Conservation (phyloP, 2,329 filamentous ascomycete genomes). For the Samsoniella hepiali region DNA sequence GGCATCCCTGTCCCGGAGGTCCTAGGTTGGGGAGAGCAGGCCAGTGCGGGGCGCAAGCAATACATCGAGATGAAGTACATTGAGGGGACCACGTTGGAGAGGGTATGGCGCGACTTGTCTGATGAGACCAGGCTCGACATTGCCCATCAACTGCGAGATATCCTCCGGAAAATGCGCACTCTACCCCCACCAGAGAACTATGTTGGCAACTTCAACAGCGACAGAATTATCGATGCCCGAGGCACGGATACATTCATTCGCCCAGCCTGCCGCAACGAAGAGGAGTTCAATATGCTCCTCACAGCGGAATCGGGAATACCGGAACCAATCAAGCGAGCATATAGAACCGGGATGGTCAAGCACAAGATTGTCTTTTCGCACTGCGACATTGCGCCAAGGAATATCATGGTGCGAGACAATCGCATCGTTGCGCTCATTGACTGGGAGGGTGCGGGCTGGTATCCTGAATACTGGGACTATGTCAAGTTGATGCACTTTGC, state of each 20-base stretch:
- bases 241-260: too few species aligned
- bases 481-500: constrained; percentile 22
- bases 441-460: constrained; percentile 45
- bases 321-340: constrained; percentile 13
- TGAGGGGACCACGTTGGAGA: not conserved
- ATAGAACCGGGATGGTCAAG: too few species aligned
- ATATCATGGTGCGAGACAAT: constrained; percentile 38
- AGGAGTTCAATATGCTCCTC: too few species aligned
- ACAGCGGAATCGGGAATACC: constrained; percentile 3
- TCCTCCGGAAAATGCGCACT: not conserved
- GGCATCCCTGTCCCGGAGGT: not conserved
- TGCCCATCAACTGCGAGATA: not conserved
- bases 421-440: constrained; percentile 40
- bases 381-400: constrained; percentile 42
- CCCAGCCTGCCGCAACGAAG: too few species aligned
- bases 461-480: constrained; percentile 36
- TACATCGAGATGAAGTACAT: constrained; percentile 2
- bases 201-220: constrained; percentile 13
- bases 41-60: not conserved
- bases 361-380: constrained; percentile 43
- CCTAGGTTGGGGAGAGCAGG: not conserved
- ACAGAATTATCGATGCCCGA: too few species aligned
- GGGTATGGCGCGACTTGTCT: not conserved
- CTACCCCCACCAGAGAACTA: not conserved
- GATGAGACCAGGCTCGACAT: not conserved